Conservation (phyloP, 331 rosid genomes). For the Rhamnella rubrinervis region DNA sequence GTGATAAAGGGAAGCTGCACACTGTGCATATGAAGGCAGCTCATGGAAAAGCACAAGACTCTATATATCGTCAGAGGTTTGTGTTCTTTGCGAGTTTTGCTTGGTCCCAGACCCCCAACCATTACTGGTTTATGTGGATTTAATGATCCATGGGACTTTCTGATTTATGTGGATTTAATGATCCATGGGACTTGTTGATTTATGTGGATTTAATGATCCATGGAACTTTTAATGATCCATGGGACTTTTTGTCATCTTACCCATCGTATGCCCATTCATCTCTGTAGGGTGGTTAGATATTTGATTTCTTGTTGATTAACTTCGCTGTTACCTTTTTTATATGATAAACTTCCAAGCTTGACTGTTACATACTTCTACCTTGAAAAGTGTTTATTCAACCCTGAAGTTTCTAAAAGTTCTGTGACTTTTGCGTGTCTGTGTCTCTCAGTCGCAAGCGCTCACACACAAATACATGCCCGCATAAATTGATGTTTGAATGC, state of each 20-base stretch:
- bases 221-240: background rate
- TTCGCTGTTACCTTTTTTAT: conserved; percentile 8
- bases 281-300: conserved; percentile 5
- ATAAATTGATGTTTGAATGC: background rate
- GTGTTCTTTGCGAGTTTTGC: conserved; percentile 31
- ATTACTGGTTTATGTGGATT: background rate
- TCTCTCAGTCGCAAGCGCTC: background rate
- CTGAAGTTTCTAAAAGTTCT: background rate
- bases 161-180: background rate
- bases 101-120: conserved; percentile 9
- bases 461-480: too few species aligned
- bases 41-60: conserved; percentile 93
- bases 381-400: background rate
- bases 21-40: conserved; percentile 94
- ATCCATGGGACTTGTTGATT: background rate
- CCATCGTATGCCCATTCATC: background rate
- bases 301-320: conserved; percentile 2
- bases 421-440: background rate
- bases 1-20: conserved; percentile 87
- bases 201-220: background rate
- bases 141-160: background rate
- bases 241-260: background rate
- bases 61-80: conserved; percentile 94
- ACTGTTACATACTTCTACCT: background rate
- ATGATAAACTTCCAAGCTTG: background rate